These are phyloP conservation scores for Dissophora ornata DNA, from an alignment of 192 early-diverging fungal species.

Conservation along the genomic window DNA sequence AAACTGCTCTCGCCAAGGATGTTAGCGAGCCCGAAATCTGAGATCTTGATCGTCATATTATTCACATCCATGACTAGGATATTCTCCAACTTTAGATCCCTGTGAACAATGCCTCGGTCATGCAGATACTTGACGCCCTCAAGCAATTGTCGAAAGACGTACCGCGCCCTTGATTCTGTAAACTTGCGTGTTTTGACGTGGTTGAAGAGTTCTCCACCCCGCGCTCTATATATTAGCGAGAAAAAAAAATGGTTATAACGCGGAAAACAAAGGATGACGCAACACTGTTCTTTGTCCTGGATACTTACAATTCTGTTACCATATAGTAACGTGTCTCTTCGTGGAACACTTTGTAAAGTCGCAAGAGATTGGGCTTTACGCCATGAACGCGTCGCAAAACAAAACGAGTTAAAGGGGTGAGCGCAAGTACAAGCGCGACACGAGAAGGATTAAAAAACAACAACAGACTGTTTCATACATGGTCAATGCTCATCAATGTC, in stretches of 20 bases:
- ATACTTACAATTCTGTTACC: constrained; percentile 54
- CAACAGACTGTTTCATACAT: constrained; percentile 50
- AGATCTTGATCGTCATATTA: constrained; percentile 81
- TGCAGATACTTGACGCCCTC: constrained; percentile 89
- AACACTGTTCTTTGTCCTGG: no score
- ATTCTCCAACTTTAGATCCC: constrained; percentile 94
- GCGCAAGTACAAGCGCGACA: no score
- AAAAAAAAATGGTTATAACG: neutral
- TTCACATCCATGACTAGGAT: constrained; percentile 63
- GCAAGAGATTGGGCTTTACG: constrained; percentile 16
- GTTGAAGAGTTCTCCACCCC: constrained; percentile 94
- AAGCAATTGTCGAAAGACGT: constrained; percentile 83
- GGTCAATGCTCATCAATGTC: constrained; percentile 74
- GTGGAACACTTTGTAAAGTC: constrained; percentile 37
- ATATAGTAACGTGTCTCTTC: constrained; percentile 16
- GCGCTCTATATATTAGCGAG: constrained; percentile 59
- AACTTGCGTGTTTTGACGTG: constrained; percentile 81
- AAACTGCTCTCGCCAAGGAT: constrained; percentile 63
- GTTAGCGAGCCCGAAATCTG: constrained; percentile 95
- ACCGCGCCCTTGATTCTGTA: constrained; percentile 79
- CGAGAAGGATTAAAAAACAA: neutral
- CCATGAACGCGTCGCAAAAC: neutral
- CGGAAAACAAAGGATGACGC: no score
- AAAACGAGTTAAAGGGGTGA: neutral
- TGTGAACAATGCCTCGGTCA: constrained; percentile 84